A percentile compares a stretch with the other conserved stretches of the same genome.
Evolutionary conservation across 331 rosid species (phyloP).

Genomic region (Malus hybrid): DNA sequence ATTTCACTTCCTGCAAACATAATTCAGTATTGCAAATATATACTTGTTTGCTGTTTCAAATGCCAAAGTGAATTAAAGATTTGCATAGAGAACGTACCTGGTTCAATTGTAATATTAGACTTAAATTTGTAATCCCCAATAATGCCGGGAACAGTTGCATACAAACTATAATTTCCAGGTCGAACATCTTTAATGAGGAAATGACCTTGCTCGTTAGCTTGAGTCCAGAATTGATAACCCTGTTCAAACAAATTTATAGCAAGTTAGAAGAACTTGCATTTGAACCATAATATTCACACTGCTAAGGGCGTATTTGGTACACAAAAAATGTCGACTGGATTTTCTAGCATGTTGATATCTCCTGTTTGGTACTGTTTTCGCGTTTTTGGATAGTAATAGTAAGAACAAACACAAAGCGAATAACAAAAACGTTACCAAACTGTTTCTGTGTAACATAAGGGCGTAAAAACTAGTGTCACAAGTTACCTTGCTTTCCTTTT

Average conservation of each 20-base stretch:
- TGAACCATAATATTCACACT: too few species aligned
- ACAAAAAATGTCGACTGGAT: too few species aligned
- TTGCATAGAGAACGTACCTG: constrained; percentile 24
- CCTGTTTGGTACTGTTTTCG: too few species aligned
- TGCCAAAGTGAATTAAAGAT: too few species aligned
- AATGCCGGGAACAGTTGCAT: constrained; percentile 72
- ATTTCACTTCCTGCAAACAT: constrained; percentile 30
- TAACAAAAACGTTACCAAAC: too few species aligned
- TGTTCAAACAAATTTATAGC: constrained; percentile 7
- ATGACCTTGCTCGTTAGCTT: constrained; percentile 35
- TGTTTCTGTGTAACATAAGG: too few species aligned
- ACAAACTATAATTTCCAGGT: constrained; percentile 65
- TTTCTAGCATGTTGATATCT: too few species aligned
- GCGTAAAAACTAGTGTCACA: not conserved
- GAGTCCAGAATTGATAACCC: constrained; percentile 94
- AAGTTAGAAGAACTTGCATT: not conserved
- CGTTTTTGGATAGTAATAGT: too few species aligned
- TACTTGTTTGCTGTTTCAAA: too few species aligned
- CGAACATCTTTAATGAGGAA: constrained; percentile 48
- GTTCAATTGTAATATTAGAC: constrained; percentile 21
- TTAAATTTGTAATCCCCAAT: constrained; percentile 63
- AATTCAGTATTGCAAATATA: not conserved
- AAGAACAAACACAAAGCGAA: not conserved
- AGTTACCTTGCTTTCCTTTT: constrained; percentile 67
- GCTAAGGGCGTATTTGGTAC: too few species aligned